A percentile compares a stretch with the other conserved stretches of the same genome.
Evolutionary conservation across 305 asterid species (phyloP).

Genomic region (Plantago coronopus): DNA sequence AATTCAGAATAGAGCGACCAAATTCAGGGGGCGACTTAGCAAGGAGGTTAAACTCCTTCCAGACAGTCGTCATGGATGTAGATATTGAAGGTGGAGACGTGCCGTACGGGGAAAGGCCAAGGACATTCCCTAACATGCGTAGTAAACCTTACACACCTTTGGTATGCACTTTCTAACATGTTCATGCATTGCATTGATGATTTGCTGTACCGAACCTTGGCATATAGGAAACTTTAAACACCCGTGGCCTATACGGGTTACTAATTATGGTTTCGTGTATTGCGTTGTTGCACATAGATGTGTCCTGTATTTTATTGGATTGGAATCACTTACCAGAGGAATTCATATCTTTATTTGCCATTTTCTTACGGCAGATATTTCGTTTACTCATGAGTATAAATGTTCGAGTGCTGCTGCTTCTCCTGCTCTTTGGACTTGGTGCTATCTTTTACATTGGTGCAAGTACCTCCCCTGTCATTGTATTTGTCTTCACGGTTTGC

Average conservation of each 20-base stretch:
- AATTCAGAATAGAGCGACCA: slow-evolving; percentile 63
- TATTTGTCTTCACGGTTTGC: slow-evolving; percentile 92
- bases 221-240: no score
- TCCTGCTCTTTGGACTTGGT: slow-evolving; percentile 69
- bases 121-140: slow-evolving; percentile 93
- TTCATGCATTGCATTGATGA: not conserved
- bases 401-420: slow-evolving; percentile 66
- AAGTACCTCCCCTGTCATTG: slow-evolving; percentile 79
- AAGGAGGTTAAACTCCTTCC: slow-evolving; percentile 78
- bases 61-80: slow-evolving; percentile 81
- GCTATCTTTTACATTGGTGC: slow-evolving; percentile 88
- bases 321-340: not conserved
- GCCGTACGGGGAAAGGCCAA: slow-evolving; percentile 66
- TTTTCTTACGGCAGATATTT: slow-evolving; percentile 63
- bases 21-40: slow-evolving; percentile 86
- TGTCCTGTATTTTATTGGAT: slow-evolving; percentile 7
- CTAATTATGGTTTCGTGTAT: no score
- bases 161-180: slow-evolving; percentile 45
- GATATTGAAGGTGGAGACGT: slow-evolving; percentile 85
- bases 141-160: slow-evolving; percentile 71
- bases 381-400: slow-evolving; percentile 81
- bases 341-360: slow-evolving; percentile 8
- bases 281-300: not conserved
- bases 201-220: no score
- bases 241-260: no score